Evolutionary conservation across 192 early-diverging fungal species (phyloP).

Genomic region (Backusella australiensis): DNA sequence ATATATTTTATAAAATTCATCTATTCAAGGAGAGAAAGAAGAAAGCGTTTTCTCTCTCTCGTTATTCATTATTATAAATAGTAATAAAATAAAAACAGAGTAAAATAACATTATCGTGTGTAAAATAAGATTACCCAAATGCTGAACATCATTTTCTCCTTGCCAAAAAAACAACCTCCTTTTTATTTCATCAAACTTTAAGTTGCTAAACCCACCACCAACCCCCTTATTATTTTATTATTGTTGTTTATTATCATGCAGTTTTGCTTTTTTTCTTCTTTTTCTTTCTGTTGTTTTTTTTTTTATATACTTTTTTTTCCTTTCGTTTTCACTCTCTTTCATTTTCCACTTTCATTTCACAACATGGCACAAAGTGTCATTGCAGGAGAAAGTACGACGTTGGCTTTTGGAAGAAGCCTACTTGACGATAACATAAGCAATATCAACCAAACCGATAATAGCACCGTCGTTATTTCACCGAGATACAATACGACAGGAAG

Average conservation of each 20-base stretch:
- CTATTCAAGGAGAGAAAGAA: not conserved
- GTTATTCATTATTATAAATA: not conserved
- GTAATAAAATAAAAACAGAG: too few relatives aligned
- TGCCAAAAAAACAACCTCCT: not conserved
- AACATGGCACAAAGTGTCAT: conserved; percentile 11
- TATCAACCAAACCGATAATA: conserved; percentile 21
- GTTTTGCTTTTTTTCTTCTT: not conserved
- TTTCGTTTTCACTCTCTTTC: not conserved
- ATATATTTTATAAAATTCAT: not conserved
- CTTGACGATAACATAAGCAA: conserved; percentile 9
- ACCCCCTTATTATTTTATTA: not conserved
- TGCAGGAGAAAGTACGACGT: not conserved
- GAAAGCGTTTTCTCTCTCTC: not conserved
- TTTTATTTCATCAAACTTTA: not conserved
- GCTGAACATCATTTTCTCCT: not conserved
- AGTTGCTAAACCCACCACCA: not conserved
- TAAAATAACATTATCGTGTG: too few relatives aligned
- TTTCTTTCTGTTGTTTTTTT: not conserved
- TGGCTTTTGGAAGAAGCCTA: conserved; percentile 18
- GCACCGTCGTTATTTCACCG: conserved; percentile 22
- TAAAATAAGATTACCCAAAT: too few relatives aligned
- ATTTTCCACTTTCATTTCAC: not conserved
- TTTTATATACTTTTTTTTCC: not conserved
- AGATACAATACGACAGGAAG: conserved; percentile 14
- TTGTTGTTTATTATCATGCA: not conserved